These are phyloP conservation scores for Pistacia integerrima DNA, from an alignment of 345 rosid genomes.

Conservation along the genomic window DNA sequence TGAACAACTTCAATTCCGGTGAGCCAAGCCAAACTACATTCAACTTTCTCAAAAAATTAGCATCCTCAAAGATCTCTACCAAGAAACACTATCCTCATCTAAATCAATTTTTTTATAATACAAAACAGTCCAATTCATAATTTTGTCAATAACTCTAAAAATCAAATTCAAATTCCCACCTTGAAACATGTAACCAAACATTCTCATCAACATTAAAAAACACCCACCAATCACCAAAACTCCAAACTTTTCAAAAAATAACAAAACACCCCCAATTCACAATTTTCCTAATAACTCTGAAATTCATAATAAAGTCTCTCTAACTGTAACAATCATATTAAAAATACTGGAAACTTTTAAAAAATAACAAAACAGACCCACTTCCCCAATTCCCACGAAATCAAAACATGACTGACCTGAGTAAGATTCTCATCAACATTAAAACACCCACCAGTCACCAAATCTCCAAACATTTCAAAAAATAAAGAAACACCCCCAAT, in stretches of 20 bases:
- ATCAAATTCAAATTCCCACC: too few species aligned
- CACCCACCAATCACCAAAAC: not conserved
- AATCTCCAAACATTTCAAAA: not conserved
- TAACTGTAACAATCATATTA: too few species aligned
- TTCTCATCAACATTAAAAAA: not conserved
- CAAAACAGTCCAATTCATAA: too few species aligned
- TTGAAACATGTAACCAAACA: too few species aligned
- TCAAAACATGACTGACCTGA: conserved; percentile 42
- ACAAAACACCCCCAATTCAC: not conserved
- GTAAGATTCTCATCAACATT: conserved; percentile 28
- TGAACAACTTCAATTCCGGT: not conserved
- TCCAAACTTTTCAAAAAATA: conserved; percentile 1
- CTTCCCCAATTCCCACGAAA: not conserved
- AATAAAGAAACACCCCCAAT: not conserved
- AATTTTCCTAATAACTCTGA: not conserved
- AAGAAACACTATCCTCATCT: not conserved
- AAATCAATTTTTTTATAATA: not conserved
- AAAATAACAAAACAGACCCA: conserved; percentile 5
- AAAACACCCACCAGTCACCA: not conserved
- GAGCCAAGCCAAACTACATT: not conserved
- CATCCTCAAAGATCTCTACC: not conserved
- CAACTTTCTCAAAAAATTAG: not conserved
- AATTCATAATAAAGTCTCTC: too few species aligned
- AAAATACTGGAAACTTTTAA: not conserved
- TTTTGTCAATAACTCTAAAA: too few species aligned